Conservation (phyloP, 768 basidiomycete genomes). For the Dentipellis sp. region DNA sequence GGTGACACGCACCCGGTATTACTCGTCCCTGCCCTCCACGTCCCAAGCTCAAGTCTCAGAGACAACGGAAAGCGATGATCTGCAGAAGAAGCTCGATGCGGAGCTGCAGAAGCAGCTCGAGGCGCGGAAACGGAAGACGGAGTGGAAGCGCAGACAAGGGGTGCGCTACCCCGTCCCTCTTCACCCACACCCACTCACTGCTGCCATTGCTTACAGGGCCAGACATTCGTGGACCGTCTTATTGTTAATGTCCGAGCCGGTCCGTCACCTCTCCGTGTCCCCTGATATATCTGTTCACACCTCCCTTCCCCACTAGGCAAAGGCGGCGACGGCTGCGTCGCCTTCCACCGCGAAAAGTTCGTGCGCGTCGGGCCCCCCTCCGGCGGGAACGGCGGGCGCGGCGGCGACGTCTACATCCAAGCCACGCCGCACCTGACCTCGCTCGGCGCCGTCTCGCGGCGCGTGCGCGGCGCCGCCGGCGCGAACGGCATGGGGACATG, state of each 20-base stretch:
- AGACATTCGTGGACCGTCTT: conserved; percentile 75
- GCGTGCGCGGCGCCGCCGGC: conserved; percentile 57
- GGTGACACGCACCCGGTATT: not conserved
- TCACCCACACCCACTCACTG: not conserved
- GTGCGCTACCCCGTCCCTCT: conserved; percentile 29
- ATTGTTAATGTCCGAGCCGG: conserved; percentile 74
- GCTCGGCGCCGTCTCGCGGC: conserved; percentile 61
- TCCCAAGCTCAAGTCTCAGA: not conserved
- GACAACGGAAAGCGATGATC: not conserved
- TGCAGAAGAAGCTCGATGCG: no score
- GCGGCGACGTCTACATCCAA: conserved; percentile 79
- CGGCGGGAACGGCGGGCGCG: conserved; percentile 86
- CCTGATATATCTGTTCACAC: not conserved
- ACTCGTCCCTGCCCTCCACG: not conserved
- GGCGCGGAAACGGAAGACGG: conserved; percentile 44
- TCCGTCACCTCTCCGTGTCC: conserved; percentile 16
- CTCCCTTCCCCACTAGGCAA: conserved; percentile 39
- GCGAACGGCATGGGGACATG: conserved; percentile 75
- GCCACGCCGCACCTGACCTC: conserved; percentile 74
- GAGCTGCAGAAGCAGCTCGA: conserved; percentile 2
- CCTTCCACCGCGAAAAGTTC: conserved; percentile 88
- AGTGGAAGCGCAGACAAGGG: conserved; percentile 68
- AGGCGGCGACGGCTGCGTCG: conserved; percentile 87
- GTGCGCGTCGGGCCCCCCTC: conserved; percentile 81
- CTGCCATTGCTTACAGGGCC: conserved; percentile 39